Evolutionary conservation across 768 basidiomycete genomes (phyloP), one percentile per base, ranked within the genome.

Genomic region (Pholiota microspora): DNA sequence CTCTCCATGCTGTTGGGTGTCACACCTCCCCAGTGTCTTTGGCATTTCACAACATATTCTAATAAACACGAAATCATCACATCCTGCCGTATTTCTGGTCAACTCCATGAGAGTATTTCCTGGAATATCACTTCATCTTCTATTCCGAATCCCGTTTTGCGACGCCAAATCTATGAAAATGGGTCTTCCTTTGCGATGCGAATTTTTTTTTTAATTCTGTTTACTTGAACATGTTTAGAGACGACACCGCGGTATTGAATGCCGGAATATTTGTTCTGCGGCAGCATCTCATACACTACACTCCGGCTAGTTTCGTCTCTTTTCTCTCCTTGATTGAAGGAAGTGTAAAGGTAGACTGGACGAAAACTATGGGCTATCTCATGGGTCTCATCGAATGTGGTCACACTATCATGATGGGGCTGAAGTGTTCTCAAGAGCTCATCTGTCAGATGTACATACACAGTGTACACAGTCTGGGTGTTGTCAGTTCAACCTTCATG

Each of bases 231-330:
- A 71, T 83, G 68, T 84, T 81, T 50, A 58, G 66, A 15, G 62
- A 73, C 9, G 79, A 82, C 48, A 62, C 74, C 48, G 9, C 59
- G 16, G 24, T 35, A 18, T 36, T 51, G 24, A 50, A 44, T 24
- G 16, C 55, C 27, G 27, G 34, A 58, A 58, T 42, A 24, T 53
- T 8, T 29, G 36, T 12, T 16, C 18, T 25, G 5, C 45, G 1
- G n/a, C 59, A 64, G 10, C 59, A 55, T 24, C 56, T 70, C 29
- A 25, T 74, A 16, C 79, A 79, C 54, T 84, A 85, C 58, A 73
- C 65, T 7, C 75, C 84, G 9, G 69, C 68, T 36, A 77, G 72
- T 27, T 83, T 84, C 47, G 81, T 69, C 0, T 57, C 70, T 1
- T 64, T 86, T 44, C 64, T 86, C 12, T 60, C 61, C 13, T 59